Evolutionary conservation across 306 rosid species (phyloP).

Genomic region (Cicer judaicum): DNA sequence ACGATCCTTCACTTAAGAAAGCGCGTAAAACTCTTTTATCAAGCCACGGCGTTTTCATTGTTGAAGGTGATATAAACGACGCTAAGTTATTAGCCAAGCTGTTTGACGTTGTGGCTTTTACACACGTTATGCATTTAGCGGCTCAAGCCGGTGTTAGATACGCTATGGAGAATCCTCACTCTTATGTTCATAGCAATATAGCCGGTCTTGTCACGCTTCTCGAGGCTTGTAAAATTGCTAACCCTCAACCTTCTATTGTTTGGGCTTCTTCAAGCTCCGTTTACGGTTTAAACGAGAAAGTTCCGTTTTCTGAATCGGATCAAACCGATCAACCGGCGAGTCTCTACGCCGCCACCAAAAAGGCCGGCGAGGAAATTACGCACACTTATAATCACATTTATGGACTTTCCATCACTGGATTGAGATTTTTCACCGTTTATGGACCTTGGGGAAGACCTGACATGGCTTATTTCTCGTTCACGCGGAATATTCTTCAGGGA

Average conservation of each 20-base stretch:
- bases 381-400: conserved; percentile 84
- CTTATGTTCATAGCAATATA: conserved; percentile 88
- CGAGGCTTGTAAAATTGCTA: conserved; percentile 72
- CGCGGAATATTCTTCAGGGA: conserved; percentile 78
- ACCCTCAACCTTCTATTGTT: conserved; percentile 78
- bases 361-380: conserved; percentile 91
- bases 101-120: conserved; percentile 77
- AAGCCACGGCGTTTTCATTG: conserved; percentile 60
- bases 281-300: conserved; percentile 76
- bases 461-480: conserved; percentile 88
- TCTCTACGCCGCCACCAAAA: conserved; percentile 85
- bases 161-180: conserved; percentile 89
- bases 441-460: conserved; percentile 98
- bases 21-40: conserved; percentile 62
- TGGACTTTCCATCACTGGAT: conserved; percentile 80
- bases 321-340: conserved; percentile 77
- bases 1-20: conserved; percentile 78
- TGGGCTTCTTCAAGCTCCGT: conserved; percentile 96
- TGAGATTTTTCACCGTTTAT: conserved; percentile 85
- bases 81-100: conserved; percentile 66
- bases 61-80: conserved; percentile 81
- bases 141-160: conserved; percentile 94
- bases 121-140: conserved; percentile 90
- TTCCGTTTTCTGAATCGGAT: conserved; percentile 75
- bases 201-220: conserved; percentile 87